Evolutionary conservation across 768 basidiomycete species (phyloP).

Genomic region (Podaxis pistillaris): DNA sequence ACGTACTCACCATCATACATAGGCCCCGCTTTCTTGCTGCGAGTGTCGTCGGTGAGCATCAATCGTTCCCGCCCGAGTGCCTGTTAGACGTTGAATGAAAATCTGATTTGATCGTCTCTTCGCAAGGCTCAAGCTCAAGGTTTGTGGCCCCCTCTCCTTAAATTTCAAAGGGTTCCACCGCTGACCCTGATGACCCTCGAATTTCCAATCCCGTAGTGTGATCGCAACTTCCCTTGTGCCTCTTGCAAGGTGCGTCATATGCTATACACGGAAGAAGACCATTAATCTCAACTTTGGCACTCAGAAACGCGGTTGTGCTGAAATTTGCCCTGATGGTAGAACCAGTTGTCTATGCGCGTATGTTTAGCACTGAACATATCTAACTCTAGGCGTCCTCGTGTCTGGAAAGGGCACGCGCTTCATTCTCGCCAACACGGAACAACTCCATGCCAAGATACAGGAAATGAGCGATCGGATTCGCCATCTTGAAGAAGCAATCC

Average conservation of each 20-base stretch:
- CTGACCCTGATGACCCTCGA: constrained; percentile 17
- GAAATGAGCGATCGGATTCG: constrained; percentile 68
- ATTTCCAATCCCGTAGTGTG: constrained; percentile 34
- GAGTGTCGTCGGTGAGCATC: constrained; percentile 54
- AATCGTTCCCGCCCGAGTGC: constrained; percentile 5
- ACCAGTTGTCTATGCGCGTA: not conserved
- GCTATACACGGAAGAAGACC: not conserved
- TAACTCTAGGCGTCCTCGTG: constrained; percentile 51
- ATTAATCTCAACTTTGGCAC: constrained; percentile 17
- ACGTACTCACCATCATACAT: constrained; percentile 9
- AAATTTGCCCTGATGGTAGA: constrained; percentile 66
- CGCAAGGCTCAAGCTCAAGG: constrained; percentile 55
- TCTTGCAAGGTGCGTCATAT: constrained; percentile 35
- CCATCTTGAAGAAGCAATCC: constrained; percentile 56
- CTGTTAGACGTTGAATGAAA: constrained; percentile 14
- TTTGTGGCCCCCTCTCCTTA: constrained; percentile 25
- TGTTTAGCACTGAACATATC: not conserved
- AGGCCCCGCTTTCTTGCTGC: constrained; percentile 60
- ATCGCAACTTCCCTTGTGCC: constrained; percentile 50
- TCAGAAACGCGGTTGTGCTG: constrained; percentile 62
- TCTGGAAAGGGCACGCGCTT: constrained; percentile 68
- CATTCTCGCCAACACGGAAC: constrained; percentile 66
- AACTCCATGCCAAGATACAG: constrained; percentile 61
- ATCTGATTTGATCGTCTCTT: constrained; percentile 14
- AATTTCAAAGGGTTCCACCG: not conserved